Evolutionary conservation across 768 basidiomycete genomes (phyloP).

Genomic region (Lactarius sp.): DNA sequence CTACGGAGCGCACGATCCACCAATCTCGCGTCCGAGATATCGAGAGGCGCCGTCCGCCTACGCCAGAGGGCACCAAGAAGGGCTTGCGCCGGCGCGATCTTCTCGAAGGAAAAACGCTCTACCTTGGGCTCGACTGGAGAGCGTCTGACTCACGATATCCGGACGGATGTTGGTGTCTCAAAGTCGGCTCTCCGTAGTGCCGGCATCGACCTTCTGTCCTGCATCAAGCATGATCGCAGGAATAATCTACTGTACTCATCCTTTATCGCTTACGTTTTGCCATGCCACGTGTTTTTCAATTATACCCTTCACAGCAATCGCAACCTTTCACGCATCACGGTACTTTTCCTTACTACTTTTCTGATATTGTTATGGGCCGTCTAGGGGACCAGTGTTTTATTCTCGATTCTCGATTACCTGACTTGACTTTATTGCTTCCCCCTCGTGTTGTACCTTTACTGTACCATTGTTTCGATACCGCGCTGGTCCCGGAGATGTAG

Average conservation of each 20-base stretch:
- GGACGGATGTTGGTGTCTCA: constrained; percentile 25
- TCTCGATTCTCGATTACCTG: not conserved
- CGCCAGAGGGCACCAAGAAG: constrained; percentile 31
- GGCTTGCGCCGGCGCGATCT: constrained; percentile 57
- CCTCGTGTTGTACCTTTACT: constrained; percentile 2
- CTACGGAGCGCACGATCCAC: constrained; percentile 37
- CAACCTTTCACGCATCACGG: constrained; percentile 2
- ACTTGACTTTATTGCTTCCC: not conserved
- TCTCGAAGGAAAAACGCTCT: constrained; percentile 47
- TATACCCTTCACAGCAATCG: constrained; percentile 5
- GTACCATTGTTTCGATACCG: constrained; percentile 5
- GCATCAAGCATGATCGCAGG: not conserved
- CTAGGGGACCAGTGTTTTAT: constrained; percentile 22
- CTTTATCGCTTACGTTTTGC: not conserved
- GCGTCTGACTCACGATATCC: constrained; percentile 16
- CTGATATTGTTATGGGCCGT: constrained; percentile 20
- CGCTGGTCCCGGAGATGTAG: constrained; percentile 25
- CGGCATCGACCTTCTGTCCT: not conserved
- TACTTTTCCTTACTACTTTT: not conserved
- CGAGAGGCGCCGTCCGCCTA: constrained; percentile 39
- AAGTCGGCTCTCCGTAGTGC: constrained; percentile 16
- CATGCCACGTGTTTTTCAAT: not conserved
- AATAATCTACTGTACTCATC: not conserved
- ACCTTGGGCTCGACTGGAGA: constrained; percentile 41
- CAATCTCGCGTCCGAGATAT: constrained; percentile 27